Percentiles rank a stretch among this genome's conserved stretches.
These are phyloP conservation scores for Sextonia rubra DNA, from an alignment of 164 flowering plant species.

Conservation along the genomic window DNA sequence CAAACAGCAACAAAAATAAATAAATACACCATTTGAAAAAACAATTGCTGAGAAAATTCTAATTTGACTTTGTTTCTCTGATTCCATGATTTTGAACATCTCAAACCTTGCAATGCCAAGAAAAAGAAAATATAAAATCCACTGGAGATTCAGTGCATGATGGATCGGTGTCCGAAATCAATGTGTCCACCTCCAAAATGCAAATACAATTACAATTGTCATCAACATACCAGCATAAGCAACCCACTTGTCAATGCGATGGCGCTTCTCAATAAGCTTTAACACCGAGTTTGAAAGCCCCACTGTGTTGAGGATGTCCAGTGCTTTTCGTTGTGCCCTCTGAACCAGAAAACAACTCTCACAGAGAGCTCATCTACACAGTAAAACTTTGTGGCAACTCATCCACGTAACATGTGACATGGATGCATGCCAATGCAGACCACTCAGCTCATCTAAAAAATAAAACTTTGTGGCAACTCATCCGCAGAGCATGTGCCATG, in stretches of 20 bases:
- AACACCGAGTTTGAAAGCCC: conserved; percentile 89
- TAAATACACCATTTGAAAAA: neutral
- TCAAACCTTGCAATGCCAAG: neutral
- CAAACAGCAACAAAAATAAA: too few species aligned
- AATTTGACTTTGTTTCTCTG: neutral
- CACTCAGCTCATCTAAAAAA: neutral
- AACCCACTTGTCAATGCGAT: conserved; percentile 82
- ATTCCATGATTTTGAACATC: neutral
- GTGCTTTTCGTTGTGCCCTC: conserved; percentile 92
- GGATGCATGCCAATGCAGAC: too few species aligned
- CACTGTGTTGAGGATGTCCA: conserved; percentile 92
- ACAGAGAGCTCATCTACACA: neutral
- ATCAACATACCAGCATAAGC: conserved; percentile 79
- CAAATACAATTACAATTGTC: conserved; percentile 55
- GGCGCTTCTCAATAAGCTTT: conserved; percentile 86
- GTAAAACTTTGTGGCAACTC: neutral
- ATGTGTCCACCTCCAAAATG: conserved; percentile 52
- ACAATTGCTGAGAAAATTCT: neutral
- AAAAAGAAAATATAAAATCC: too few species aligned
- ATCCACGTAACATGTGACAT: too few species aligned
- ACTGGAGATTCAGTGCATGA: neutral
- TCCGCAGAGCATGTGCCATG: too few species aligned
- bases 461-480: neutral
- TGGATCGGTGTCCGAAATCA: neutral
- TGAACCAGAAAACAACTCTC: conserved; percentile 26